A percentile compares a stretch with the other conserved stretches of the same genome.
phyloP scores from a whole-genome alignment of 768 basidiomycete genomes.

The Hericium coralloides region DNA sequence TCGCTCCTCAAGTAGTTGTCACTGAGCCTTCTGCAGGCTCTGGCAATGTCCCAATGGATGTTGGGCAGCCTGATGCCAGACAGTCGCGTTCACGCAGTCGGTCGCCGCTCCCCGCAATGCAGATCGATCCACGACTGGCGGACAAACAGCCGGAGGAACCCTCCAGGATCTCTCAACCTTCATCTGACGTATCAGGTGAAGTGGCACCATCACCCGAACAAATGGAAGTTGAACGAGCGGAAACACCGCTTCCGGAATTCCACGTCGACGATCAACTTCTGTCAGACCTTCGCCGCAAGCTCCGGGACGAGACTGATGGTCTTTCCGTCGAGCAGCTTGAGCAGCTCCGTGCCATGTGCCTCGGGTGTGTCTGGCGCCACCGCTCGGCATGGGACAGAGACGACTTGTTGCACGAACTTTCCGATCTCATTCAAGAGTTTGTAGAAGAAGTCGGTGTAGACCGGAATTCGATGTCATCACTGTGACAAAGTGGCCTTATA shows the following conservation, averaged over 20 bases:
- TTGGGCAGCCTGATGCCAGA: not conserved
- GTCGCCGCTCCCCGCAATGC: not conserved
- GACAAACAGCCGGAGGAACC: not conserved
- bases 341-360: conserved; percentile 80
- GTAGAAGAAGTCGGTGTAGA: conserved; percentile 47
- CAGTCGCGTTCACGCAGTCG: not conserved
- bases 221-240: conserved; percentile 51
- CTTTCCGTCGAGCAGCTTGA: conserved; percentile 88
- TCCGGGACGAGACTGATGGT: conserved; percentile 44
- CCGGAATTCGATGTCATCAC: not conserved
- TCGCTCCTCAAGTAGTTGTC: not conserved
- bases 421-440: conserved; percentile 51
- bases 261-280: conserved; percentile 46
- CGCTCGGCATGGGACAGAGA: conserved; percentile 80
- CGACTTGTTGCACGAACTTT: conserved; percentile 49
- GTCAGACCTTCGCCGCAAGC: conserved; percentile 33
- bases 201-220: conserved; percentile 21
- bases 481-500: too few relatives aligned
- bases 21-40: not conserved
- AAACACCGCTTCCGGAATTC: conserved; percentile 75
- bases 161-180: conserved; percentile 1
- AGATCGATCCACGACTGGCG: not conserved
- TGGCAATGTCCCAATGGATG: not conserved
- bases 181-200: conserved; percentile 10
- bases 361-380: conserved; percentile 76